Base-by-base conservation (phyloP, 1,139 yeast genomes). In the Magnusiomyces suaveolens region DNA sequence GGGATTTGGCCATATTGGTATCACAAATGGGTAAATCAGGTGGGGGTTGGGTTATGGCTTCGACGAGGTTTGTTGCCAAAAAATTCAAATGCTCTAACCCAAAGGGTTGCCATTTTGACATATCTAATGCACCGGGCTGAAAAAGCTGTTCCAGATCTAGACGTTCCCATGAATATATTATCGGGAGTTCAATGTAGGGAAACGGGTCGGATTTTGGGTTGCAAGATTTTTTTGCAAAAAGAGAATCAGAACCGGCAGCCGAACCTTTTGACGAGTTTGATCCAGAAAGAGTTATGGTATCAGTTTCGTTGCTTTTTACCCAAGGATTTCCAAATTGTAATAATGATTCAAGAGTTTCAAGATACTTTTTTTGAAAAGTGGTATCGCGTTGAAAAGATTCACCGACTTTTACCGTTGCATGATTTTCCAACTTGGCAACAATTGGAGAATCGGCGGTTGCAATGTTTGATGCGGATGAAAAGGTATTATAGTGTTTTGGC, bases 301-400 rank as follows among this genome's bases (percentile, higher is more conserved):
- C 6, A 6, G 36, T 8, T 12, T 29, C 36, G 6, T 29, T 29
- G 36, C 36, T 6, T 12, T 8, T 29, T 8, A 12, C 36, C 36
- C 36, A 29, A 29, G 36, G 36, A 12, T 12, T 29, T 29, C 36
- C 36, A 29, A 29, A 29, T 12, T 29, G 1, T 53, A 54, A 23
- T 14, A 2, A 2, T 6, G 20, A 43, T 20, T 43, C 38, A 0
- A 52, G 54, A 1, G 48, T 23, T 10, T 60, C 56, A 16, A 63
- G 53, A 29, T 8, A 29, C 36, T n/a, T n/a, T n/a, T n/a, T n/a
- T n/a, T n/a, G n/a, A n/a, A n/a, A n/a, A n/a, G n/a, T n/a, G n/a
- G n/a, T n/a, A n/a, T n/a, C n/a, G n/a, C n/a, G n/a, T n/a, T n/a
- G n/a, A n/a, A n/a, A n/a, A n/a, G n/a, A n/a, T n/a, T n/a, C n/a